Base-by-base conservation (phyloP, 2,329 filamentous ascomycete genomes). In the Penicillium glabrum region DNA sequence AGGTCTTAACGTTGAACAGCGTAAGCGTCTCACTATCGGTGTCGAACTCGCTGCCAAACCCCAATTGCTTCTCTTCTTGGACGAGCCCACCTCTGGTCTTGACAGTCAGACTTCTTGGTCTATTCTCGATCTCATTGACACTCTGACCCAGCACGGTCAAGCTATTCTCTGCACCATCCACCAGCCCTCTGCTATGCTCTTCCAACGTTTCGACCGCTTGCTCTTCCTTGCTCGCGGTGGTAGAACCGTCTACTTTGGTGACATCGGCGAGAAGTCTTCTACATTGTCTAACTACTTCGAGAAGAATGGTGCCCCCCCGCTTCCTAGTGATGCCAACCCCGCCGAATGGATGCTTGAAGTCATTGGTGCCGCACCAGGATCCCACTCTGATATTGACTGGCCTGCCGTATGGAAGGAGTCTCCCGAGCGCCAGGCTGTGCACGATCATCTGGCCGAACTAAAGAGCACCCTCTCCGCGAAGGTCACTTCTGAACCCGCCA, bases 131-230 rank as follows among this genome's bases (percentile, higher is more conserved):
- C 83, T 97, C 11, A 83, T 98, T 41, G 89, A 96, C 75, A 96
- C 96, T 76, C 82, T 97, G 33, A 91, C 91, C 67, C 89, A 93
- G 73, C 89, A 87, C 61, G 93, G 93, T 16, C 91, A 96, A 72
- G 93, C 93, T 51, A 91, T 97, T 75, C 86, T 97, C n/a, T 96
- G 92, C 78, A 97, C 93, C 0, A 97, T 97, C 59, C 93, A 98
- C 73, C 93, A 98, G 75, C 93, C 93, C n/a, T 96, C 91, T 14
- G 92, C 93, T 33, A 92, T 96, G 83, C 82, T 97, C 52, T 96
- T 97, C 80, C 90, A 96, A 72, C 89, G 91, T 57, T 97, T 89
- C 52, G 86, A 89, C 59, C 81, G 82, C 1, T 74, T 89, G 2
- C 75, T 89, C 0, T 86, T 89, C 72, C 79, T 89, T 3, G 85